Percentiles rank a stretch among this genome's conserved stretches.
These are phyloP conservation scores for Tephrocybe rancida DNA, from an alignment of 768 basidiomycete genomes.

Conservation along the genomic window DNA sequence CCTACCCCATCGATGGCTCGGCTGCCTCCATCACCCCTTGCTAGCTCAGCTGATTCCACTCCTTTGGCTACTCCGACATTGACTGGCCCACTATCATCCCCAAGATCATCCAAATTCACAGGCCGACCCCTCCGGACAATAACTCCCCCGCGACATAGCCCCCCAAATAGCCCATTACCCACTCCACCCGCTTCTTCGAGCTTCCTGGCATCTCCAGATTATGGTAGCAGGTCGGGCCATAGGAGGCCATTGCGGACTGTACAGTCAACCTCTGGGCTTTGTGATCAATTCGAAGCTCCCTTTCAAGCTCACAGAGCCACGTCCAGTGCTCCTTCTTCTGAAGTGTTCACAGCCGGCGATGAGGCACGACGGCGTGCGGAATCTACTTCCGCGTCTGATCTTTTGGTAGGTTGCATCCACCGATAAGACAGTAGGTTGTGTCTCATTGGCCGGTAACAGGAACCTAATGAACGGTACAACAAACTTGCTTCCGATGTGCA, in stretches of 20 bases:
- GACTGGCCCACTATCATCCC: slow-evolving; percentile 21
- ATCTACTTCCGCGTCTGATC: background rate
- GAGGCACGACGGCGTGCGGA: background rate
- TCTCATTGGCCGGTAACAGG: slow-evolving; percentile 5
- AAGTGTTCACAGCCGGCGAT: background rate
- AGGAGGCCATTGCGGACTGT: slow-evolving; percentile 19
- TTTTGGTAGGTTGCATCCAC: slow-evolving; percentile 4
- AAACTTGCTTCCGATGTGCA: slow-evolving; percentile 17
- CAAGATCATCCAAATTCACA: slow-evolving; percentile 14
- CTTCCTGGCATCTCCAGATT: slow-evolving; percentile 9
- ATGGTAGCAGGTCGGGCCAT: background rate
- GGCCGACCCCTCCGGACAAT: slow-evolving; percentile 26
- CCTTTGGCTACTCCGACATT: slow-evolving; percentile 45
- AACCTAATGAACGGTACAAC: slow-evolving; percentile 1
- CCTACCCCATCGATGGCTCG: slow-evolving; percentile 28
- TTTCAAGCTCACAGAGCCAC: slow-evolving; percentile 22
- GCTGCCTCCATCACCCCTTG: slow-evolving; percentile 33
- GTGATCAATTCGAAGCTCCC: slow-evolving; percentile 1
- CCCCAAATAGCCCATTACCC: slow-evolving; percentile 41
- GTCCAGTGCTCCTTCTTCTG: slow-evolving; percentile 20
- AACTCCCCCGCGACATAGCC: slow-evolving; percentile 32
- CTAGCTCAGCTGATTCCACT: slow-evolving; percentile 41
- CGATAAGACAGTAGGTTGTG: background rate
- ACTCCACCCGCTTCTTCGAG: slow-evolving; percentile 26
- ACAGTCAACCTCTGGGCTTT: slow-evolving; percentile 24